phyloP scores from a whole-genome alignment of 1,284 basidiomycete species.

The Heliocybe sulcata region DNA sequence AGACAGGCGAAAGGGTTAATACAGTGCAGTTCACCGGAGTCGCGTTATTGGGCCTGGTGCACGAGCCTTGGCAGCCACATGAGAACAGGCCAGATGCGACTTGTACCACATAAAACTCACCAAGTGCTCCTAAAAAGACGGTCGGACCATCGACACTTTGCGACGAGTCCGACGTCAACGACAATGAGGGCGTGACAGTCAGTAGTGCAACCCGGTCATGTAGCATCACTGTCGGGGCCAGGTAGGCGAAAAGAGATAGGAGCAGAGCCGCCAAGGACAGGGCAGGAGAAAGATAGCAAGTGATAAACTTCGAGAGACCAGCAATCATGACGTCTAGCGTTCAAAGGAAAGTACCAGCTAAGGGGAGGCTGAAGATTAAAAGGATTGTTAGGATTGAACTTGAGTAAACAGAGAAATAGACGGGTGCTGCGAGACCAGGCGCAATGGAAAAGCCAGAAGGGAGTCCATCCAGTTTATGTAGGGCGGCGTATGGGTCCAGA shows the following conservation, averaged over 20 bases:
- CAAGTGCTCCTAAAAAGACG: conserved; percentile 58
- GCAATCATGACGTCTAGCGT: conserved; percentile 44
- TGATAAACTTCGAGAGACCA: conserved; percentile 61
- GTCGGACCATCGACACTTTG: conserved; percentile 61
- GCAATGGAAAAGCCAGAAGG: not conserved
- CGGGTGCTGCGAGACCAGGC: not conserved
- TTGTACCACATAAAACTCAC: conserved; percentile 26
- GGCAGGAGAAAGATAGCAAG: conserved; percentile 62
- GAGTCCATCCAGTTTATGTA: not conserved
- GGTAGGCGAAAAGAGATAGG: conserved; percentile 56
- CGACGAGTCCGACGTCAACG: conserved; percentile 33
- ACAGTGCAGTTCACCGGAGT: conserved; percentile 47
- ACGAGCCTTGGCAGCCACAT: conserved; percentile 46
- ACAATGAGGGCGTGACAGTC: conserved; percentile 51
- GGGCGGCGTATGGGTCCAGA: not conserved
- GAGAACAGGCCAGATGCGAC: conserved; percentile 1
- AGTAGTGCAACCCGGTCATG: conserved; percentile 57
- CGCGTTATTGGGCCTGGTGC: conserved; percentile 43
- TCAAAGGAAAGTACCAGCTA: not conserved
- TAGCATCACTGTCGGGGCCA: conserved; percentile 56
- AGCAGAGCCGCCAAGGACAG: conserved; percentile 58
- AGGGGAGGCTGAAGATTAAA: not conserved
- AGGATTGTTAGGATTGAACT: not conserved
- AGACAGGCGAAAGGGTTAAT: conserved; percentile 50
- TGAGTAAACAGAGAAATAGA: not conserved